Conservation (phyloP, 2,329 filamentous ascomycete genomes). For the Bipolaris oryzae region DNA sequence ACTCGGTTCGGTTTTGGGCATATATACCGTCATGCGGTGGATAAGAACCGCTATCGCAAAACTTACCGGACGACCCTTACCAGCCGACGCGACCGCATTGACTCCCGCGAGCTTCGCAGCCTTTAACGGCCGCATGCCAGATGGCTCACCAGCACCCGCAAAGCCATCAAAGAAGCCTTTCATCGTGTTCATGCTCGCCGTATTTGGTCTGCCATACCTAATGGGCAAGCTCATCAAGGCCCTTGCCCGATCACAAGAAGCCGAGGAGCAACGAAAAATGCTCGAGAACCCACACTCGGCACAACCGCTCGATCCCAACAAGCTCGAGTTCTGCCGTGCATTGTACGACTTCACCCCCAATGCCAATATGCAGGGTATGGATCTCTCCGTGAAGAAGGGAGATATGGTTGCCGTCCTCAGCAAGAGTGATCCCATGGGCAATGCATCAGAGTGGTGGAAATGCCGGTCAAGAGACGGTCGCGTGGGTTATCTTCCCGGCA, state of each 20-base stretch:
- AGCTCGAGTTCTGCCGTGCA: slow-evolving; percentile 95
- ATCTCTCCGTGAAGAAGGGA: slow-evolving; percentile 90
- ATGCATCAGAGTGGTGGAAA: slow-evolving; percentile 95
- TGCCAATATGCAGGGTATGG: slow-evolving; percentile 71
- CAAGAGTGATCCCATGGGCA: slow-evolving; percentile 90
- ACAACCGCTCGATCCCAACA: slow-evolving; percentile 76
- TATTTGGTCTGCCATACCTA: slow-evolving; percentile 93
- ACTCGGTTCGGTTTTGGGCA: slow-evolving; percentile 88
- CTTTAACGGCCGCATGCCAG: slow-evolving; percentile 75
- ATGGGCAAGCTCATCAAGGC: slow-evolving; percentile 95
- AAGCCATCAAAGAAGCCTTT: slow-evolving; percentile 93
- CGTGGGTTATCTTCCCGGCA: slow-evolving; percentile 88
- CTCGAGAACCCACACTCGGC: slow-evolving; percentile 56
- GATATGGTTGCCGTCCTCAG: slow-evolving; percentile 92
- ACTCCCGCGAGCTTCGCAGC: slow-evolving; percentile 90
- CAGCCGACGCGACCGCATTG: slow-evolving; percentile 82
- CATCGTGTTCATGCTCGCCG: slow-evolving; percentile 91
- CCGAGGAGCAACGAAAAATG: slow-evolving; percentile 71
- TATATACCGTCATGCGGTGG: slow-evolving; percentile 96
- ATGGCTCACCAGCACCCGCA: slow-evolving; percentile 68
- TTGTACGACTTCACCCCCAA: slow-evolving; percentile 93
- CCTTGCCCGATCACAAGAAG: slow-evolving; percentile 82
- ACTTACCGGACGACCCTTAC: slow-evolving; percentile 86
- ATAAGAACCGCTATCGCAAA: slow-evolving; percentile 89
- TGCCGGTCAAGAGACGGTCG: slow-evolving; percentile 89